Conservation (phyloP, 495 filamentous ascomycete genomes). For the Cenococcum geophilum region DNA sequence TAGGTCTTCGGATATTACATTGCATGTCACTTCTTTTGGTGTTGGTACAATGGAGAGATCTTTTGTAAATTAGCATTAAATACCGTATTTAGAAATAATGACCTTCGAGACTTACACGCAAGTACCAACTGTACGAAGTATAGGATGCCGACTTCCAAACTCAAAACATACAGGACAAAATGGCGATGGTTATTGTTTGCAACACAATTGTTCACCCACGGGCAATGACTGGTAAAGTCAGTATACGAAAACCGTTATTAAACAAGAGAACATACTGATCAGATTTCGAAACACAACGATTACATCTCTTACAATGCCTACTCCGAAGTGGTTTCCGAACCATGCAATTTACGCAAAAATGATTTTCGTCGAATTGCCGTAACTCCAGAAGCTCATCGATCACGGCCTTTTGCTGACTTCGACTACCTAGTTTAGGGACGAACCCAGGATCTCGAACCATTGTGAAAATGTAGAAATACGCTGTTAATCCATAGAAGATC, state of each 20-base stretch:
- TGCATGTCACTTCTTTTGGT: slow-evolving; percentile 53
- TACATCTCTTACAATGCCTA: slow-evolving; percentile 89
- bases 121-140: slow-evolving; percentile 44
- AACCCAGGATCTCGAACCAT: slow-evolving; percentile 89
- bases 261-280: slow-evolving; percentile 67
- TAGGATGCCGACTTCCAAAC: slow-evolving; percentile 66
- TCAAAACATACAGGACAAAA: slow-evolving; percentile 83
- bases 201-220: slow-evolving; percentile 95
- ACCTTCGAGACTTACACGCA: slow-evolving; percentile 46
- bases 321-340: slow-evolving; percentile 81
- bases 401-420: slow-evolving; percentile 77
- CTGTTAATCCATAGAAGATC: slow-evolving; percentile 55
- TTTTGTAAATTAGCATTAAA: slow-evolving; percentile 30
- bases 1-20: slow-evolving; percentile 63
- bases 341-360: slow-evolving; percentile 94
- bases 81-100: slow-evolving; percentile 1
- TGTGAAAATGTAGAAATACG: slow-evolving; percentile 78
- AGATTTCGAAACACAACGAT: slow-evolving; percentile 89
- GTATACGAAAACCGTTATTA: slow-evolving; percentile 22
- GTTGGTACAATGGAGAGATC: slow-evolving; percentile 45
- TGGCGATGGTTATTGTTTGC: slow-evolving; percentile 92
- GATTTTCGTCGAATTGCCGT: slow-evolving; percentile 88
- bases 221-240: slow-evolving; percentile 76
- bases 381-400: slow-evolving; percentile 75
- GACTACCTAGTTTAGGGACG: slow-evolving; percentile 85